Percentiles rank a stretch among this genome's conserved stretches.
Evolutionary conservation across 2,329 filamentous ascomycete species (phyloP).

Genomic region (Neurospora sp.): DNA sequence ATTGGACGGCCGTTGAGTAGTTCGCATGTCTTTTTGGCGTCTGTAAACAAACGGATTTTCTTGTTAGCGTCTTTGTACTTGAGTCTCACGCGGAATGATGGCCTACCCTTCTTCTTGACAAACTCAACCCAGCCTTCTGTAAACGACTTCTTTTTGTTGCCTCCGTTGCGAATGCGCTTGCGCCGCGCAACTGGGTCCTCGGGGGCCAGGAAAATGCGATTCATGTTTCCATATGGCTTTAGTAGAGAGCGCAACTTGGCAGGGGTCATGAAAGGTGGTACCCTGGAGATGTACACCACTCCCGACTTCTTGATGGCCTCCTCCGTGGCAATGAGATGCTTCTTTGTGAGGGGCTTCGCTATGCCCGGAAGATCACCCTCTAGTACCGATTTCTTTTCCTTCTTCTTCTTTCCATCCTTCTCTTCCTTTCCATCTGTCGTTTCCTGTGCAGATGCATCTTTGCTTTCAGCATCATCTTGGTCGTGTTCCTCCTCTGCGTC

Average conservation of each 20-base stretch:
- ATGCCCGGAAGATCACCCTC: constrained; percentile 33
- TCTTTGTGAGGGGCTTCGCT: constrained; percentile 48
- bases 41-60: constrained; percentile 18
- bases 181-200: constrained; percentile 59
- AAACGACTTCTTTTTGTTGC: constrained; percentile 75
- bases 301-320: constrained; percentile 62
- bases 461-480: constrained; percentile 23
- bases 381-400: constrained; percentile 14
- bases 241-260: constrained; percentile 66
- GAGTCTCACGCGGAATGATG: neutral
- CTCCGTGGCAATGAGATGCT: constrained; percentile 57
- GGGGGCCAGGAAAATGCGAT: constrained; percentile 69
- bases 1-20: constrained; percentile 68
- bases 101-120: constrained; percentile 44
- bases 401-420: constrained; percentile 17
- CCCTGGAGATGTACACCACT: constrained; percentile 72
- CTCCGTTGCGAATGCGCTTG: constrained; percentile 59
- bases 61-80: neutral
- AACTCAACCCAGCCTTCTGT: constrained; percentile 86
- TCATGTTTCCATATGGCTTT: constrained; percentile 63
- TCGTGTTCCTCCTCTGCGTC: constrained; percentile 26
- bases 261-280: constrained; percentile 85
- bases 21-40: constrained; percentile 68
- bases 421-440: constrained; percentile 16
- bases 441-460: constrained; percentile 18